Evolutionary conservation across 768 basidiomycete species (phyloP), one percentile per base, ranked within the genome.

Genomic region (Leccinum disarticulatum): DNA sequence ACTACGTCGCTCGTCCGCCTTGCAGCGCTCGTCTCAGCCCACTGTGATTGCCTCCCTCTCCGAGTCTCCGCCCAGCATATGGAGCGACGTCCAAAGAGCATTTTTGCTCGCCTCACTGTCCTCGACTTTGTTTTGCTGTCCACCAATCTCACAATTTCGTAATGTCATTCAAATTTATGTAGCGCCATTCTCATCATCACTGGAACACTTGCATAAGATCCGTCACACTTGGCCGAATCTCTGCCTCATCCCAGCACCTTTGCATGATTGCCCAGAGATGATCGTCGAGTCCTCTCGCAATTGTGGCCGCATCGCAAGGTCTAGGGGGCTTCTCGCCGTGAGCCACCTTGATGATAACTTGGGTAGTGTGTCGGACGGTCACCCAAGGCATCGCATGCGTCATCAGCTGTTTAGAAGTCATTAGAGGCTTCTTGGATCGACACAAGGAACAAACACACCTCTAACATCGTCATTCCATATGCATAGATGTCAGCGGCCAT

Each of bases 381-480:
- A 66, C 63, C 71, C 79, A 85, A 4, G 84, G 84, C 62, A 79
- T 79, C n/a, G 77, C 69, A 59, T 83, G 83, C 0, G 83, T 84
- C 68, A 83, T 66, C 0, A 85, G 64, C 83, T 85, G 58, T n/a
- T 57, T 28, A 27, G 38, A n/a, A 56, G 43, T 51, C 31, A 55
- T 31, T 52, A 58, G 46, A 46, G 53, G n/a, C 55, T 54, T 25
- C 55, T 54, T 28, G 9, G 48, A 31, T 30, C 9, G 14, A 47
- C 10, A 36, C 13, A 10, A 51, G 10, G 43, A 48, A 27, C 22
- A 2, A 6, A 53, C 64, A 48, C 60, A 81, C 83, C 78, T 86
- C 84, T 15, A 86, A 72, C 38, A 83, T 74, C 1, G 84, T 84
- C 84, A 86, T 86, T 8, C 73, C 82, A 31, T 77, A 79, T 10